Evolutionary conservation across 2,329 filamentous ascomycete genomes (phyloP), one percentile per base, ranked within the genome.

Genomic region (Capronia epimyces): DNA sequence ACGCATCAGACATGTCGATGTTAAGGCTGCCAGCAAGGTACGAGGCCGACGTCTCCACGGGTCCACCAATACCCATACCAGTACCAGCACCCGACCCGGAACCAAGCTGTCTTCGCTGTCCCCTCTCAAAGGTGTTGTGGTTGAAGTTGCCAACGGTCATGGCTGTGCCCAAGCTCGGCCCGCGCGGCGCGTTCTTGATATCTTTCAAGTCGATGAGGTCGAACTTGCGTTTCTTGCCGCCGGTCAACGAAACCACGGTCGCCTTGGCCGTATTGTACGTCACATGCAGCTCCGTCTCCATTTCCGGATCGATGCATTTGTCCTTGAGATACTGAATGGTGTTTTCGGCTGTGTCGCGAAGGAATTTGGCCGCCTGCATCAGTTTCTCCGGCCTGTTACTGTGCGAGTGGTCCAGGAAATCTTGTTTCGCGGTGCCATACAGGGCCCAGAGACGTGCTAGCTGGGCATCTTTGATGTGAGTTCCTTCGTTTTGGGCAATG

Each of bases 311-410:
- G 2, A 52, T 45, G 15, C 57, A 45, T 25, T 46, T 54, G 8
- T 60, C 46, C 21, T 58, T 52, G 7, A 73, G 58, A 41, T 68
- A 69, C 12, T 61, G 59, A 13, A 71, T 60, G 1, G 65, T 61
- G 46, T 72, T 72, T 50, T 73, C 70, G 4, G 70, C 69, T 1
- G 68, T 72, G 56, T 73, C 70, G 2, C 70, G 67, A 21, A 74
- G 65, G 43, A 71, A 73, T 43, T 67, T 67, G 20, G 68, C 67
- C 1, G 64, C 60, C 18, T 60, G 55, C 29, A 61, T 56, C 34
- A 37, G 20, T 25, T 59, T 60, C 3, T 60, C 51, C 2, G 60
- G 47, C 24, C 59, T 62, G 24, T 65, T 55, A 24, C 46, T 53
- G 31, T 61, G 48, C 31, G 61, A 58, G 24, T 65, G 52, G 3